A percentile compares a stretch with the other conserved stretches of the same genome.
phyloP scores from a whole-genome alignment of 2,329 filamentous ascomycete genomes.

The Ceratocystis cubensis region DNA sequence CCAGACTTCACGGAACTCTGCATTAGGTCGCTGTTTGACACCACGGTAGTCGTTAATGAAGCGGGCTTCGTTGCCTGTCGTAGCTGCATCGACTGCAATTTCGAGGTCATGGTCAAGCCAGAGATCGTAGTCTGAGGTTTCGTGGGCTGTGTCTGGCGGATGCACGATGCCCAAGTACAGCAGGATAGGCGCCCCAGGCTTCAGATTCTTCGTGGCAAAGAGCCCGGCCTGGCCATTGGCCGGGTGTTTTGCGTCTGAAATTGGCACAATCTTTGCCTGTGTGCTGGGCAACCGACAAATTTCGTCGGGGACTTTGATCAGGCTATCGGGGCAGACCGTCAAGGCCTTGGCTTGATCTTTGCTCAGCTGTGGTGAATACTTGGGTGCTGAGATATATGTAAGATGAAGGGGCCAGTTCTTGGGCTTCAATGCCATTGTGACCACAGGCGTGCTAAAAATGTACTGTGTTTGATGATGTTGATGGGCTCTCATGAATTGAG shows the following conservation, averaged over 20 bases:
- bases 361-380: conserved; percentile 36
- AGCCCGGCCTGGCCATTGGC: conserved; percentile 47
- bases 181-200: conserved; percentile 44
- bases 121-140: conserved; percentile 49
- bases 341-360: conserved; percentile 30
- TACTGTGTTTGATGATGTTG: neutral
- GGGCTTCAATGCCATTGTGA: conserved; percentile 27
- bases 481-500: neutral
- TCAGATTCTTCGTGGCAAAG: conserved; percentile 43
- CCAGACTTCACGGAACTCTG: conserved; percentile 49
- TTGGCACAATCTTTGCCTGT: conserved; percentile 43
- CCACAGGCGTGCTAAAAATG: neutral
- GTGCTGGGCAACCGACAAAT: conserved; percentile 34
- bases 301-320: conserved; percentile 28
- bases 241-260: conserved; percentile 40
- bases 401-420: conserved; percentile 46
- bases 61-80: conserved; percentile 48
- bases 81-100: conserved; percentile 48
- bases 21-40: conserved; percentile 40
- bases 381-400: conserved; percentile 40
- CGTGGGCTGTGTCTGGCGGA: conserved; percentile 25
- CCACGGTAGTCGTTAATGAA: conserved; percentile 58
- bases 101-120: conserved; percentile 46
- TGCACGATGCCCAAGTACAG: conserved; percentile 51
- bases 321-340: conserved; percentile 20